A percentile compares a stretch with the other conserved stretches of the same genome.
Conservation (phyloP, 352 stramenopile species). For the Phytophthora pistaciae region DNA sequence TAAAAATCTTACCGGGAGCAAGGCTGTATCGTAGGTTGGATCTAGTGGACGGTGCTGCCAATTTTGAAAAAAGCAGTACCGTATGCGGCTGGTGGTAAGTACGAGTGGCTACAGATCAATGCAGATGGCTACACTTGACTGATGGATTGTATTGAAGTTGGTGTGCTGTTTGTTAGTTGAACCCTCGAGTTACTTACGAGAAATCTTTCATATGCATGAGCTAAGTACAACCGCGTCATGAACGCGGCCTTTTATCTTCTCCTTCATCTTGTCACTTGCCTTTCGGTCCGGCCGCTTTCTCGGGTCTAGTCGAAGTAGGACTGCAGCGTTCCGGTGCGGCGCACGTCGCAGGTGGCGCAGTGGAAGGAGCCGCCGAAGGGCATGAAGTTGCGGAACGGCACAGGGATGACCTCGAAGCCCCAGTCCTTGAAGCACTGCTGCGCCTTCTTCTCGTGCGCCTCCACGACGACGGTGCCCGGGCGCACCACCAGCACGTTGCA, state of each 20-base stretch:
- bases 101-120: conserved; percentile 16
- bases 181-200: not conserved
- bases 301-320: conserved; percentile 81
- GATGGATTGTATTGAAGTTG: not conserved
- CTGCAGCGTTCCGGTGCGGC: conserved; percentile 81
- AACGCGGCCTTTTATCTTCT: no score
- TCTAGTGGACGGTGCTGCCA: conserved; percentile 19
- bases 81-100: conserved; percentile 1
- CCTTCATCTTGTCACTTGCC: no score
- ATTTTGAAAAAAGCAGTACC: conserved; percentile 18
- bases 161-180: not conserved
- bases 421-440: conserved; percentile 89
- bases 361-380: conserved; percentile 92
- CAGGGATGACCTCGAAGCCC: conserved; percentile 90
- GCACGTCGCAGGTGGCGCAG: conserved; percentile 89
- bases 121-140: not conserved
- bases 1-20: conserved; percentile 3
- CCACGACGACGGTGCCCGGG: conserved; percentile 83
- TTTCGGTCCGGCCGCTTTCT: no score
- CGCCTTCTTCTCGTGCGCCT: conserved; percentile 86
- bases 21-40: conserved; percentile 16
- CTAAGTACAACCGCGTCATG: no score
- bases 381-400: conserved; percentile 93
- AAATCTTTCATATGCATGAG: not conserved
- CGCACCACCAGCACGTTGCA: conserved; percentile 92